Evolutionary conservation across 768 basidiomycete genomes (phyloP).

Genomic region (Cystobasidium onofrii): DNA sequence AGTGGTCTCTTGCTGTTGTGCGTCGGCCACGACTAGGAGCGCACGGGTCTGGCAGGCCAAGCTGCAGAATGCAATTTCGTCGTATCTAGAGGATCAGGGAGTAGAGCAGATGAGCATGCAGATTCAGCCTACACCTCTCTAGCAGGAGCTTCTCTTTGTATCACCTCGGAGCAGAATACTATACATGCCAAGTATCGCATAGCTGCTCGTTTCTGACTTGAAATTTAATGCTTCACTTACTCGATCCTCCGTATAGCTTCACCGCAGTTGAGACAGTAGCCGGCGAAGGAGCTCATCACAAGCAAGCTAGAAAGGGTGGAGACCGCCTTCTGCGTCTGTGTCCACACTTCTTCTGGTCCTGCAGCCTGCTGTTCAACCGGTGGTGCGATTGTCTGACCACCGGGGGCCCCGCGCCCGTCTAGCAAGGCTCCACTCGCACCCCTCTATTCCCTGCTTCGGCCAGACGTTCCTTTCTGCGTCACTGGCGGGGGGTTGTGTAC

Average conservation of each 20-base stretch:
- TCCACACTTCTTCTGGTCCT: neutral
- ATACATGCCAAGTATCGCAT: no score
- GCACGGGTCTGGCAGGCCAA: neutral
- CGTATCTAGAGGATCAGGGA: neutral
- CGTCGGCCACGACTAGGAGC: neutral
- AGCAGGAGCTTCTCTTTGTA: no score
- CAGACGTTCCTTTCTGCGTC: no score
- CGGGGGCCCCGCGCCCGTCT: no score
- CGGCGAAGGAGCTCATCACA: constrained; percentile 5
- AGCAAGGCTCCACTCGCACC: no score
- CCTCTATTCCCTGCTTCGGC: no score
- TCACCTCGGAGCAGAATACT: no score
- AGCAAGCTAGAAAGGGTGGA: neutral
- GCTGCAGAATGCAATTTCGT: constrained; percentile 17
- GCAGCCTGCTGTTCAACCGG: no score
- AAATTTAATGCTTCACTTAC: neutral
- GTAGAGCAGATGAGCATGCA: neutral
- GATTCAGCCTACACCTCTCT: no score
- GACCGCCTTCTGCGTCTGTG: neutral
- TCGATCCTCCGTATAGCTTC: neutral
- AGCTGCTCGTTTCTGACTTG: no score
- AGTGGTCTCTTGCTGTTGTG: neutral
- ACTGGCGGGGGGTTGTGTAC: no score
- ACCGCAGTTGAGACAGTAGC: constrained; percentile 7
- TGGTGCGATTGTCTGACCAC: no score